A percentile compares a stretch with the other conserved stretches of the same genome.
These are phyloP conservation scores for Gamarada debralockiae DNA, from an alignment of 495 filamentous ascomycete genomes.

Conservation along the genomic window DNA sequence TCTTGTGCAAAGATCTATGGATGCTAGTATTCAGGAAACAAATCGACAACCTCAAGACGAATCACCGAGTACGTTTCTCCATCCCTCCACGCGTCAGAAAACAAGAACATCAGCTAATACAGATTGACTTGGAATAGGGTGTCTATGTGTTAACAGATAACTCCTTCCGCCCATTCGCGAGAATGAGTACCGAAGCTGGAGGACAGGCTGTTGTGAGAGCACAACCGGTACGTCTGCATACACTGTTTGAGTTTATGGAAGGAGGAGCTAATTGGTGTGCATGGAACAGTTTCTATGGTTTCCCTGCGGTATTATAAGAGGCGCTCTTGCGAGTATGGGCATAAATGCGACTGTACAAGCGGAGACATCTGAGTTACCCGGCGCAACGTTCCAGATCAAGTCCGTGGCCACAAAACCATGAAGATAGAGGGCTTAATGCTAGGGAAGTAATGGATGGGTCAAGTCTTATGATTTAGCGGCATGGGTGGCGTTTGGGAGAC, in stretches of 20 bases:
- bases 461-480: slow-evolving; percentile 20
- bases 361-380: slow-evolving; percentile 79
- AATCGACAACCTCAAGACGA: slow-evolving; percentile 97
- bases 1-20: slow-evolving; percentile 98
- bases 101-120: slow-evolving; percentile 5
- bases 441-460: neutral
- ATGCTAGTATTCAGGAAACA: slow-evolving; percentile 91
- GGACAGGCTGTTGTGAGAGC: slow-evolving; percentile 68
- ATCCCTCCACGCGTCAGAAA: slow-evolving; percentile 2
- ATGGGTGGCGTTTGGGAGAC: slow-evolving; percentile 14
- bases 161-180: slow-evolving; percentile 78
- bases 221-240: slow-evolving; percentile 70
- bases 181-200: slow-evolving; percentile 77
- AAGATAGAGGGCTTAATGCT: neutral
- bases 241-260: too few relatives aligned
- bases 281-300: slow-evolving; percentile 81
- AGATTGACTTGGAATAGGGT: slow-evolving; percentile 51
- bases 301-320: slow-evolving; percentile 86
- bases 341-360: slow-evolving; percentile 89
- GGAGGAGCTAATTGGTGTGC: slow-evolving; percentile 3
- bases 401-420: slow-evolving; percentile 58
- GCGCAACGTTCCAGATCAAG: slow-evolving; percentile 95
- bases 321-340: slow-evolving; percentile 83
- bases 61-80: slow-evolving; percentile 68
- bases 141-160: slow-evolving; percentile 97